Percentiles rank a stretch among this genome's conserved stretches.
phyloP scores from a whole-genome alignment of 1,284 basidiomycete genomes.

The Microbotryomycetes sp. region DNA sequence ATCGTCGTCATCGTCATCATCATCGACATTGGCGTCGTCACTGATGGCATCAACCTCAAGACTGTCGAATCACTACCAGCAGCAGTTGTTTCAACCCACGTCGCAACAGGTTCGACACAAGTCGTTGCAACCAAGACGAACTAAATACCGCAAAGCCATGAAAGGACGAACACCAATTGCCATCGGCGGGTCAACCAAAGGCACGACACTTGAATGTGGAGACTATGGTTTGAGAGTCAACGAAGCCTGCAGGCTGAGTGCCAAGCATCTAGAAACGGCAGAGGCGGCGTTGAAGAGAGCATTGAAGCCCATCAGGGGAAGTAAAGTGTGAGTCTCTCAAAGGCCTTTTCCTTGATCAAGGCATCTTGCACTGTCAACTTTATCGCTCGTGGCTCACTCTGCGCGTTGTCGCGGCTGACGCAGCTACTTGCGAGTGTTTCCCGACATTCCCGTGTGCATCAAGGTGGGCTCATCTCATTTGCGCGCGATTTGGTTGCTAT shows the following conservation, averaged over 20 bases:
- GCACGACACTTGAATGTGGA: conserved; percentile 85
- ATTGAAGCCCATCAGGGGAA: conserved; percentile 83
- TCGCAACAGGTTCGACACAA: conserved; percentile 32
- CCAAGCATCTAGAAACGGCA: conserved; percentile 80
- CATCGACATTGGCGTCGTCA: background rate
- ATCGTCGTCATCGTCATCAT: background rate
- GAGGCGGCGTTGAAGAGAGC: conserved; percentile 86
- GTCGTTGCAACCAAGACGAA: conserved; percentile 33
- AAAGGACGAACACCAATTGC: conserved; percentile 39
- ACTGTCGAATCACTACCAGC: background rate
- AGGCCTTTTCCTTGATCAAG: background rate
- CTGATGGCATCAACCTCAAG: background rate
- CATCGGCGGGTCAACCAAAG: conserved; percentile 80
- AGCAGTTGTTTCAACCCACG: conserved; percentile 9
- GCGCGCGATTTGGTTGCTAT: no score
- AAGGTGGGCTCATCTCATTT: conserved; percentile 56
- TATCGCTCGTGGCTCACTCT: no score
- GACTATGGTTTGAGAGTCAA: conserved; percentile 87
- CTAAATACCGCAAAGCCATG: conserved; percentile 38
- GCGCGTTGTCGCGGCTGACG: background rate
- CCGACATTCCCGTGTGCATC: conserved; percentile 93
- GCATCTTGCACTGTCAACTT: no score
- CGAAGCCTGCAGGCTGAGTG: conserved; percentile 74
- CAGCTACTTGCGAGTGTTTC: conserved; percentile 77
- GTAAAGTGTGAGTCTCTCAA: conserved; percentile 53